Percentiles rank a stretch among this genome's conserved stretches.
Evolutionary conservation across 1,284 basidiomycete species (phyloP).

Genomic region (Apiotrichum akiyoshidainum): DNA sequence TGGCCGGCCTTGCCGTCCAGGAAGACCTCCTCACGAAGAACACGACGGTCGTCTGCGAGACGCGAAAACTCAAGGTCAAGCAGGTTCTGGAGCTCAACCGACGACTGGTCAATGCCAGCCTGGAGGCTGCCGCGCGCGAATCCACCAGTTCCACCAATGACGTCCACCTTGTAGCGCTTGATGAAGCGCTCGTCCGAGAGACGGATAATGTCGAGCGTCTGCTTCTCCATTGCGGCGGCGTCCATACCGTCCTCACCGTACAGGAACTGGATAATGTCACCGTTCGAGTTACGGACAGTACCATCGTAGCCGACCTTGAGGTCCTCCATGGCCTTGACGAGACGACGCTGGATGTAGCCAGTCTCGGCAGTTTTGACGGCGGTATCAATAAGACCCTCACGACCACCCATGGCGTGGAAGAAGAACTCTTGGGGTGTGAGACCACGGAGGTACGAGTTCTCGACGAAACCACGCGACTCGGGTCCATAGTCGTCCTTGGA

Average conservation of each 20-base stretch:
- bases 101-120: conserved; percentile 89
- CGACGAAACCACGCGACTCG: conserved; percentile 97
- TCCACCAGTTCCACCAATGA: conserved; percentile 66
- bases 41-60: conserved; percentile 69
- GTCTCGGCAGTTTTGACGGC: conserved; percentile 99
- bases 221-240: conserved; percentile 93
- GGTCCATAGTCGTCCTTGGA: conserved; percentile 99
- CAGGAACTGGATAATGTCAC: conserved; percentile 92
- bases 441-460: conserved; percentile 98
- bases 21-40: conserved; percentile 82
- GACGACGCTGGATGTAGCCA: conserved; percentile 95
- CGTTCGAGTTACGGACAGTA: conserved; percentile 93
- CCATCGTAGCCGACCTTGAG: conserved; percentile 98
- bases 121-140: conserved; percentile 79
- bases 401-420: conserved; percentile 99
- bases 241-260: conserved; percentile 99
- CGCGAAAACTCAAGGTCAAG: conserved; percentile 85
- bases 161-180: conserved; percentile 86
- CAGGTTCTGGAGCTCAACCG: conserved; percentile 79
- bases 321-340: conserved; percentile 97
- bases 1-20: conserved; percentile 68
- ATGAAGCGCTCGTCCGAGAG: conserved; percentile 82
- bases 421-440: conserved; percentile 98
- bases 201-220: conserved; percentile 84
- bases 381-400: conserved; percentile 98